Evolutionary conservation across 2,329 filamentous ascomycete genomes (phyloP).

Genomic region (Davidsoniella neocaledoniae): DNA sequence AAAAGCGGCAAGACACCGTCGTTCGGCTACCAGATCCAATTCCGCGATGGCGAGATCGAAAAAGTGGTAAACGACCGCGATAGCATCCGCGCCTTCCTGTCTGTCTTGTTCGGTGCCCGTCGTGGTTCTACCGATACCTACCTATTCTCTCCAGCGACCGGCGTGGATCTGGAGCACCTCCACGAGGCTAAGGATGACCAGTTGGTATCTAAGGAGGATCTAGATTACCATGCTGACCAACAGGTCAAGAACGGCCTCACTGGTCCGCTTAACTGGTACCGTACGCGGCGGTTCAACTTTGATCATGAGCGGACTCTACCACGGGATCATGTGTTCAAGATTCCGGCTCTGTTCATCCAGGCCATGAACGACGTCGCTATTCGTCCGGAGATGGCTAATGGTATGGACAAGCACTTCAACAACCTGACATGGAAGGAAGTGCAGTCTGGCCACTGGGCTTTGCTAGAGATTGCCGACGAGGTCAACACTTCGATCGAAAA

Average conservation of each 20-base stretch:
- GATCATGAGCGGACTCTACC: constrained; percentile 53
- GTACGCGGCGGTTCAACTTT: constrained; percentile 53
- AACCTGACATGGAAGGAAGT: constrained; percentile 51
- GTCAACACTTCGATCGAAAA: constrained; percentile 51
- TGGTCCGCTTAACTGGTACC: constrained; percentile 82
- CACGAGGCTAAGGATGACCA: constrained; percentile 42
- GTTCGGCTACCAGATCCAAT: constrained; percentile 73
- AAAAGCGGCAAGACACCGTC: constrained; percentile 39
- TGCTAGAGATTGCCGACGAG: constrained; percentile 54
- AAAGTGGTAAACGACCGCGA: constrained; percentile 36
- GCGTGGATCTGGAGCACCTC: constrained; percentile 43
- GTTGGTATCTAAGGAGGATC: constrained; percentile 49
- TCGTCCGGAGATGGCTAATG: constrained; percentile 49
- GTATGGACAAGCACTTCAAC: constrained; percentile 53
- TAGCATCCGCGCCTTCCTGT: constrained; percentile 53
- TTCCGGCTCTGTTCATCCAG: constrained; percentile 59
- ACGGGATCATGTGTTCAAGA: constrained; percentile 27
- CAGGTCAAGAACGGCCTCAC: constrained; percentile 57
- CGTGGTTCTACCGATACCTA: constrained; percentile 18
- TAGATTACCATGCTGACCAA: constrained; percentile 61
- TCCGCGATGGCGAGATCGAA: constrained; percentile 53
- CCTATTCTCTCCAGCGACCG: constrained; percentile 38
- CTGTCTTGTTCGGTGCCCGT: constrained; percentile 47
- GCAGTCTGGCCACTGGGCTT: constrained; percentile 61
- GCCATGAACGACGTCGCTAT: constrained; percentile 57